These are phyloP conservation scores for Coffea humblotiana DNA, from an alignment of 305 asterid genomes.

Conservation along the genomic window DNA sequence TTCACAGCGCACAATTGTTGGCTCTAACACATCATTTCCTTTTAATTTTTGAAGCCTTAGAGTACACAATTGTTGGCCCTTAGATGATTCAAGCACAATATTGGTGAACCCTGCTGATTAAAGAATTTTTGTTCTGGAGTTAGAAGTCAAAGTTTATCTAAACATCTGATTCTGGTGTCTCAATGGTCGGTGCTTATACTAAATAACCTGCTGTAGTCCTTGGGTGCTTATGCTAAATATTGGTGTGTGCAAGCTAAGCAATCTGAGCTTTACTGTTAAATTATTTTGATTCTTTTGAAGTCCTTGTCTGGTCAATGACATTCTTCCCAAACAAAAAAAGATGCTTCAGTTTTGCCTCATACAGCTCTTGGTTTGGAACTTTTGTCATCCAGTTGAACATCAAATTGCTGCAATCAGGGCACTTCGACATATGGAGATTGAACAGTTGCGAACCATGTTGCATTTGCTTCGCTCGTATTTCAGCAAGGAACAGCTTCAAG, in stretches of 20 bases:
- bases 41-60: not conserved
- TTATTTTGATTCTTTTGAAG: not conserved
- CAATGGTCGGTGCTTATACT: not conserved
- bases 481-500: conserved; percentile 54
- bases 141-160: not conserved
- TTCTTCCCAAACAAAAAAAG: not conserved
- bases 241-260: not conserved
- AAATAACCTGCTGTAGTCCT: not conserved
- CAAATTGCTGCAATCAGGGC: conserved; percentile 78
- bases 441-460: conserved; percentile 53
- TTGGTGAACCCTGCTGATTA: not conserved
- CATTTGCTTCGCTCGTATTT: conserved; percentile 53
- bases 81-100: not conserved
- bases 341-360: too few relatives aligned
- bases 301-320: not conserved
- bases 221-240: too few relatives aligned
- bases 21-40: too few relatives aligned
- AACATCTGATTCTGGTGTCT: not conserved
- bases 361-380: not conserved
- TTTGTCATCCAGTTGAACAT: conserved; percentile 58
- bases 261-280: not conserved
- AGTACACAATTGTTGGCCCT: not conserved
- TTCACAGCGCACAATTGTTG: too few relatives aligned
- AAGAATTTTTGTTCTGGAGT: not conserved
- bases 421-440: conserved; percentile 72